These are phyloP conservation scores for Vairimorpha ceranae DNA, from an alignment of 371 early-diverging fungal species.

Conservation along the genomic window DNA sequence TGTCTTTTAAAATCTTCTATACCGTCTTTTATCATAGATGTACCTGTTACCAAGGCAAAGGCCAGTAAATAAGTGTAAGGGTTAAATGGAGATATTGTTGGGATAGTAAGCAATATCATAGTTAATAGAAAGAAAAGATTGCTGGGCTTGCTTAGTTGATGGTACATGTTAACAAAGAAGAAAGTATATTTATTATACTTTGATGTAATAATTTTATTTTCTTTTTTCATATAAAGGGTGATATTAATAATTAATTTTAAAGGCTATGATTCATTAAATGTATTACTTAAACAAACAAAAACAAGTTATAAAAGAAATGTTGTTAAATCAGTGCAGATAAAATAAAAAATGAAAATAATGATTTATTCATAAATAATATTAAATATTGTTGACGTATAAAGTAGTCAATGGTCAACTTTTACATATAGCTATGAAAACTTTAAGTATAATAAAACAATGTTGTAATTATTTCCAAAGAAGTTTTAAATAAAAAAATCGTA, in stretches of 20 bases:
- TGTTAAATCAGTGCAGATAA: no score
- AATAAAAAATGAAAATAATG: no score
- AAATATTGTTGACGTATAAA: no score
- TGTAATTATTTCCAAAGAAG: no score
- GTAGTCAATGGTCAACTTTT: no score
- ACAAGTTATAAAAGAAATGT: no score
- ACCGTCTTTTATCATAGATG: conserved; percentile 81
- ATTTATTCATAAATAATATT: neutral
- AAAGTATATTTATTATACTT: conserved; percentile 76
- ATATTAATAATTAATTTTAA: neutral
- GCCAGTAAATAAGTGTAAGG: conserved; percentile 65
- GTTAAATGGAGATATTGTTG: conserved; percentile 66
- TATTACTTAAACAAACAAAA: neutral
- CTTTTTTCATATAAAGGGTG: conserved; percentile 16
- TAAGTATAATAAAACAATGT: no score
- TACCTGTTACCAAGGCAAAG: conserved; percentile 69
- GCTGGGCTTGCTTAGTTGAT: conserved; percentile 78
- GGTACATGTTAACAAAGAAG: conserved; percentile 77
- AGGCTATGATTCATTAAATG: neutral
- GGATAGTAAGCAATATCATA: conserved; percentile 77
- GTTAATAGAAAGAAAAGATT: conserved; percentile 81
- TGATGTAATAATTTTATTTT: conserved; percentile 63
- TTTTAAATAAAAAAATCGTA: no score
- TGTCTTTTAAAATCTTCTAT: conserved; percentile 83
- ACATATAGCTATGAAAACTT: no score